Evolutionary conservation across 352 stramenopile genomes (phyloP).

Genomic region (Globisporangium ultimum): DNA sequence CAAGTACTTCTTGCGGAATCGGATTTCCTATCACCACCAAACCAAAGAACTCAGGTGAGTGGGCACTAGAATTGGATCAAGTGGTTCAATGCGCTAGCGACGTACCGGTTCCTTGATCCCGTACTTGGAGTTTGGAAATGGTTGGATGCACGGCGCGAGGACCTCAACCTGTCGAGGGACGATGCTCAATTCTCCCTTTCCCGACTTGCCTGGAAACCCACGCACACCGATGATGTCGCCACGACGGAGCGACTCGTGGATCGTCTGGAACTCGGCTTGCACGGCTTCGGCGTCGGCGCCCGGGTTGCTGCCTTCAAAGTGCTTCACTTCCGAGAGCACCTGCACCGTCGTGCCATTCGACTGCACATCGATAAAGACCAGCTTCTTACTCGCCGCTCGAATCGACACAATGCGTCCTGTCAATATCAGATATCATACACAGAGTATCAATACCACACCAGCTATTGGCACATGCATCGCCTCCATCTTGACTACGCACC

Average conservation of each 20-base stretch:
- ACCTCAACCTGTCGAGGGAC: constrained; percentile 87
- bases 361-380: constrained; percentile 76
- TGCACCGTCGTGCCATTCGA: constrained; percentile 65
- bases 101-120: constrained; percentile 88
- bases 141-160: constrained; percentile 93
- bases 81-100: not conserved
- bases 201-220: constrained; percentile 77
- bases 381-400: constrained; percentile 76
- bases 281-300: constrained; percentile 23
- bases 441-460: not conserved
- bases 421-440: constrained; percentile 3
- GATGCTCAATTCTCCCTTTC: constrained; percentile 83
- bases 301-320: constrained; percentile 44
- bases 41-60: not conserved
- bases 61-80: not conserved
- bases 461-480: too few relatives aligned
- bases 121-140: constrained; percentile 91
- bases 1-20: constrained; percentile 98
- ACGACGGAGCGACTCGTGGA: constrained; percentile 73
- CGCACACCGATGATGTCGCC: constrained; percentile 78
- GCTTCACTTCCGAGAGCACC: constrained; percentile 72
- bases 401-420: constrained; percentile 72
- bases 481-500: constrained; percentile 16
- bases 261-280: constrained; percentile 48
- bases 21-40: constrained; percentile 84